Base-by-base conservation (phyloP, 2,329 filamentous ascomycete species). In the Cercospora zeae-maydis region DNA sequence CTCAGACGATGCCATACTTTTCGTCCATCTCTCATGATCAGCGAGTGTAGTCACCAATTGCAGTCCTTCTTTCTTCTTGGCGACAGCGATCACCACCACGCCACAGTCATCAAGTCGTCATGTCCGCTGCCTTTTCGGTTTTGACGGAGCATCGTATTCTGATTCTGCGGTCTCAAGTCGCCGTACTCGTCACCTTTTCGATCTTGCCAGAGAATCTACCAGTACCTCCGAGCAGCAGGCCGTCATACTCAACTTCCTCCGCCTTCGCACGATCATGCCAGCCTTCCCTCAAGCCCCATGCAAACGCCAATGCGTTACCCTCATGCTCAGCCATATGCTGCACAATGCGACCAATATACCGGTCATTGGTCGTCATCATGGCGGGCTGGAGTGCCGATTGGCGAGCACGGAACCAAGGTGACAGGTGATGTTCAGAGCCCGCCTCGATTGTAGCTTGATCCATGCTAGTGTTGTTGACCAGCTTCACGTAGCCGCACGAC, bases 401-500 rank as follows among this genome's bases (percentile, higher is more conserved):
- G 16, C 77, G 75, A 34, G 70, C 71, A 10, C 58, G 66, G 62
- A 78, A 76, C 63, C 70, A 74, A 6, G 56, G 24, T 13, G 64
- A 68, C 3, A 58, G 62, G 27, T 19, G 67, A 62, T 63, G 69
- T 1, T 60, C 60, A 2, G 63, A 61, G 14, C 54, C 59, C n/a
- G 66, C 58, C 8, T 77, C 75, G 19, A 79, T 63, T 14, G 63
- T 68, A 8, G 61, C 49, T 64, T 80, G 76, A 42, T 78, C 75
- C 45, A 77, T 73, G 0, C 62, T 27, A 2, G 30, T 65, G 42
- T 60, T 69, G 58, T 58, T 66, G 63, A 54, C 57, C 1, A 88
- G 71, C 5, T 75, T 73, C 34, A 81, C 83, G 68, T 88, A 88
- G 56, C 86, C 86, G 70, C 86, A 88, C 0, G 85, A 88, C 33